Evolutionary conservation across 768 basidiomycete genomes (phyloP), one percentile per base, ranked within the genome.

Genomic region (Tulasnella calospora): DNA sequence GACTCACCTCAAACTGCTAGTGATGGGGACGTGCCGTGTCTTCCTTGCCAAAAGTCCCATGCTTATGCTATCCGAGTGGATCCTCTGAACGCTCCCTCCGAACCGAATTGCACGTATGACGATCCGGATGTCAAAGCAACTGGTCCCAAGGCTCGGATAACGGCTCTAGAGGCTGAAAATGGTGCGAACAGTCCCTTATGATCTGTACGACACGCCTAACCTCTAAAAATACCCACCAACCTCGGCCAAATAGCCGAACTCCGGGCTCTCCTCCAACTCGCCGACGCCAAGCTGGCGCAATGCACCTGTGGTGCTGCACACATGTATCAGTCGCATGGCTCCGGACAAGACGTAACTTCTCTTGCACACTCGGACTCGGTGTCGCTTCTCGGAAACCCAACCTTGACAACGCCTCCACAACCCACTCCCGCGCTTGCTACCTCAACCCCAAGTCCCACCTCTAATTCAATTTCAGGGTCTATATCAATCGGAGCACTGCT

Each of bases 231-330:
- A n/a, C n/a, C n/a, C n/a, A n/a, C n/a, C n/a, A n/a, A n/a, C n/a
- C n/a, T n/a, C n/a, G n/a, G n/a, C n/a, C n/a, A 67, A 10, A n/a
- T 78, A 78, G 77, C 40, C 17, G 69, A 73, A 19, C 46, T 78
- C 41, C 67, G 70, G 17, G 4, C 30, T 1, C 7, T 72, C 10
- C 38, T 78, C 27, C 13, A 47, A 44, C 21, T 19, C 10, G 36
- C 71, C 12, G 19, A 71, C 0, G 44, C 2, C 21, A 40, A 78
- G 19, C 69, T 71, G 12, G 9, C 21, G 2, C 41, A 35, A 33
- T 78, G 71, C 77, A 17, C 70, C 69, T 71, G 77, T 33, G 38
- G 61, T 10, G 61, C 33, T 5, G 7, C 61, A 30, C 15, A 30
- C n/a, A n/a, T n/a, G n/a, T n/a, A n/a, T n/a, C n/a, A n/a, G n/a